Percentiles rank a stretch among this genome's conserved stretches.
Conservation (phyloP, 495 filamentous ascomycete genomes). For the Lineolata rhizophorae region DNA sequence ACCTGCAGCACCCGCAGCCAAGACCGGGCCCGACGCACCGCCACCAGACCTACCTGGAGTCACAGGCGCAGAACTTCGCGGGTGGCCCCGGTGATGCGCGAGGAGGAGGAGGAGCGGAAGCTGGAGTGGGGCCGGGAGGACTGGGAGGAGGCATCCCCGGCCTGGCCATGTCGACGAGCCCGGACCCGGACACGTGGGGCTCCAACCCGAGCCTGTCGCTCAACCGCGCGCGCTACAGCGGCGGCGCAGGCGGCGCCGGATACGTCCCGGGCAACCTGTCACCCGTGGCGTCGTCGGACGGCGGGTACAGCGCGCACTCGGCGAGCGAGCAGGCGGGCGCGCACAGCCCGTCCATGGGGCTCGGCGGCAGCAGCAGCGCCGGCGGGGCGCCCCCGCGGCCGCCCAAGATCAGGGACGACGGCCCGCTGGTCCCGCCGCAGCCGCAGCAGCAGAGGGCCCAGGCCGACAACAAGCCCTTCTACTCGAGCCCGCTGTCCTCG, state of each 20-base stretch:
- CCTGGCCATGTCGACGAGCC: slow-evolving; percentile 23
- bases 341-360: no score
- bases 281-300: slow-evolving; percentile 8
- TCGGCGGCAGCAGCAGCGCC: no score
- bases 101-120: background rate
- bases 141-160: no score
- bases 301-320: slow-evolving; percentile 7
- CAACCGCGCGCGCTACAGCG: slow-evolving; percentile 15
- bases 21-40: slow-evolving; percentile 61
- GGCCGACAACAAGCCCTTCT: background rate
- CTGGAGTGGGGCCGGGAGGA: no score
- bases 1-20: slow-evolving; percentile 79
- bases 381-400: slow-evolving; percentile 8
- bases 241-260: slow-evolving; percentile 9
- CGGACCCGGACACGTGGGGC: slow-evolving; percentile 53
- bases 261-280: slow-evolving; percentile 5
- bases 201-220: slow-evolving; percentile 17
- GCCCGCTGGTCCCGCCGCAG: slow-evolving; percentile 16
- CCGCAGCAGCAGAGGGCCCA: slow-evolving; percentile 2
- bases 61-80: slow-evolving; percentile 49
- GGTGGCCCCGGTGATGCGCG: slow-evolving; percentile 8
- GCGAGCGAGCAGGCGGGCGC: slow-evolving; percentile 7
- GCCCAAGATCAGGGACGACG: slow-evolving; percentile 13
- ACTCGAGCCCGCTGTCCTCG: background rate
- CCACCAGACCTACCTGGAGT: slow-evolving; percentile 62